These are phyloP conservation scores for Lasiodiplodia hormozganensis DNA, from an alignment of 2,329 filamentous ascomycete species.

Conservation along the genomic window DNA sequence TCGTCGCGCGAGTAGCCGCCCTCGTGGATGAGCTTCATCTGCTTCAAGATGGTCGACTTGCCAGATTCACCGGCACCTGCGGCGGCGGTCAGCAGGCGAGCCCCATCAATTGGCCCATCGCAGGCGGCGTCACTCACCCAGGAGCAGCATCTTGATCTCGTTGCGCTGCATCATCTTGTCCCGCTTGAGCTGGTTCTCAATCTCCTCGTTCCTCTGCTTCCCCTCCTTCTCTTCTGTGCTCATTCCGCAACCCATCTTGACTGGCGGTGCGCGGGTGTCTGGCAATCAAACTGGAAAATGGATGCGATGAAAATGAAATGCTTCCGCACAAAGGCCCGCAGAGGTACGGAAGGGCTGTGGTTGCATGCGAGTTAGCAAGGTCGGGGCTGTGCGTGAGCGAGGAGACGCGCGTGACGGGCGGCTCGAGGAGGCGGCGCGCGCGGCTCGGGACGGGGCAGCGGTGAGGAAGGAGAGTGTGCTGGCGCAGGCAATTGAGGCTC, in stretches of 20 bases:
- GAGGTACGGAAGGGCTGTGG: constrained; percentile 28
- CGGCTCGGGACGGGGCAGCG: constrained; percentile 19
- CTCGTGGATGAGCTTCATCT: constrained; percentile 99
- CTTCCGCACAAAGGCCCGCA: constrained; percentile 28
- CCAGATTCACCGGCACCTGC: constrained; percentile 96
- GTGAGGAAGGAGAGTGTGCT: constrained; percentile 18
- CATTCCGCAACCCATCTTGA: constrained; percentile 99
- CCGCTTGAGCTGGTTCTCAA: constrained; percentile 98
- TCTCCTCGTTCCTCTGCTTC: constrained; percentile 99
- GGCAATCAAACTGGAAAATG: constrained; percentile 10
- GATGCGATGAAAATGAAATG: constrained; percentile 20
- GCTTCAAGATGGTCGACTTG: constrained; percentile 93
- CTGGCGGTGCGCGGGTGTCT: constrained; percentile 29
- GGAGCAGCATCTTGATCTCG: constrained; percentile 99
- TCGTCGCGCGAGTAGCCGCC: constrained; percentile 96
- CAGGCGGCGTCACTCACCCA: constrained; percentile 71
- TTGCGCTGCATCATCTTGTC: constrained; percentile 99
- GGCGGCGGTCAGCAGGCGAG: constrained; percentile 30
- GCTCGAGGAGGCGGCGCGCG: constrained; percentile 17
- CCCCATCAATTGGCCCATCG: constrained; percentile 30
- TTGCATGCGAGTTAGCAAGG: constrained; percentile 20
- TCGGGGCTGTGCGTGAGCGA: constrained; percentile 14
- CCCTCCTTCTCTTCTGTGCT: constrained; percentile 99
- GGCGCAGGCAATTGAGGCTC: constrained; percentile 34
- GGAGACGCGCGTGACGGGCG: constrained; percentile 23